phyloP scores from a whole-genome alignment of 495 filamentous ascomycete species.

The Physcia stellaris region DNA sequence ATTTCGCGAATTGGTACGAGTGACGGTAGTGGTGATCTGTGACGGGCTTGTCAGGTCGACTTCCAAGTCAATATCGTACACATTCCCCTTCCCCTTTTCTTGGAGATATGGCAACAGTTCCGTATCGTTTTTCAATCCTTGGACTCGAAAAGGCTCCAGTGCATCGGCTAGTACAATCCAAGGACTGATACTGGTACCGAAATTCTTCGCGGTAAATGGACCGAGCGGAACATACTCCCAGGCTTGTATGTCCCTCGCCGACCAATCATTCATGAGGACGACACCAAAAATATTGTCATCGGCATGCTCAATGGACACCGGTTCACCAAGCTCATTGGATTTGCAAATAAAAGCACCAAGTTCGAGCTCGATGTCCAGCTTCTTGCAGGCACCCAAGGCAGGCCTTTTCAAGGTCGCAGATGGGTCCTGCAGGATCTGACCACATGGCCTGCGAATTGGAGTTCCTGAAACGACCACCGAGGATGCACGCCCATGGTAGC shows the following conservation, averaged over 20 bases:
- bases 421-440: slow-evolving; percentile 63
- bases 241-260: slow-evolving; percentile 73
- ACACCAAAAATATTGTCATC: slow-evolving; percentile 72
- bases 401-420: slow-evolving; percentile 46
- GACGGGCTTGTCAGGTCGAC: slow-evolving; percentile 57
- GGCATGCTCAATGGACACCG: slow-evolving; percentile 49
- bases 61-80: slow-evolving; percentile 63
- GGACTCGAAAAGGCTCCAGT: slow-evolving; percentile 52
- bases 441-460: slow-evolving; percentile 59
- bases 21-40: slow-evolving; percentile 51
- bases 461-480: slow-evolving; percentile 69
- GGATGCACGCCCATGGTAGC: slow-evolving; percentile 74
- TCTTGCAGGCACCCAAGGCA: slow-evolving; percentile 45
- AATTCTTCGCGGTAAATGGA: slow-evolving; percentile 88
- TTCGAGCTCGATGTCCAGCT: slow-evolving; percentile 80
- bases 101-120: slow-evolving; percentile 55
- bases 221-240: slow-evolving; percentile 85
- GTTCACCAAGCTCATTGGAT: slow-evolving; percentile 50
- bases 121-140: slow-evolving; percentile 49
- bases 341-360: slow-evolving; percentile 68
- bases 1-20: slow-evolving; percentile 49
- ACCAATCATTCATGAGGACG: slow-evolving; percentile 92
- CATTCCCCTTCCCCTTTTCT: slow-evolving; percentile 45
- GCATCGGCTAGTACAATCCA: slow-evolving; percentile 86
- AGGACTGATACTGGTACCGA: slow-evolving; percentile 74